These are phyloP conservation scores for Gaeumannomyces sp. DNA, from an alignment of 2,329 filamentous ascomycete species.

Conservation along the genomic window DNA sequence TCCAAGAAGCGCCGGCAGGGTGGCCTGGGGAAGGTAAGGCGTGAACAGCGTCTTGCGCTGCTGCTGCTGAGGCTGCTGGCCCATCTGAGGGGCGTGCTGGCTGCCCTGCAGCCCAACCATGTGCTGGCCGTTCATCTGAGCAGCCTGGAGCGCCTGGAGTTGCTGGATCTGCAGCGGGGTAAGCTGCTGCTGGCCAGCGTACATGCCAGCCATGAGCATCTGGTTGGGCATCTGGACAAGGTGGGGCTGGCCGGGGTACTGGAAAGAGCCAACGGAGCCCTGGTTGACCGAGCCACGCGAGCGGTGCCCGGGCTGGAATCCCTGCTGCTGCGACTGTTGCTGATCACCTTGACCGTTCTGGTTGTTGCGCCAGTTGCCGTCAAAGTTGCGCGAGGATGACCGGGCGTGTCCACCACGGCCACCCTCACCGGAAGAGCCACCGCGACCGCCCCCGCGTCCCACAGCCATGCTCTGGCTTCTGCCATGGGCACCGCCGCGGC, in stretches of 20 bases:
- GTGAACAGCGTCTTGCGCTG: conserved; percentile 98
- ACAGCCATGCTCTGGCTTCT: conserved; percentile 90
- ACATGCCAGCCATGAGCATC: conserved; percentile 81
- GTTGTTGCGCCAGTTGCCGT: conserved; percentile 95
- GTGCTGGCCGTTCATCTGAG: conserved; percentile 72
- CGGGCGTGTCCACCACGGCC: conserved; percentile 67
- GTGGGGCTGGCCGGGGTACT: conserved; percentile 82
- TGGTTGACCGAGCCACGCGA: conserved; percentile 75
- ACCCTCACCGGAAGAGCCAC: conserved; percentile 46
- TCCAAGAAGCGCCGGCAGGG: conserved; percentile 78
- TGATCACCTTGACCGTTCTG: conserved; percentile 47
- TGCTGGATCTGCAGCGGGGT: conserved; percentile 85
- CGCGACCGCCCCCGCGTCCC: conserved; percentile 61
- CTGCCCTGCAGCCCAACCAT: conserved; percentile 62
- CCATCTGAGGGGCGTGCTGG: conserved; percentile 65
- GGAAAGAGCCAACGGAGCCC: conserved; percentile 76
- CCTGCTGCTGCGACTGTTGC: conserved; percentile 48
- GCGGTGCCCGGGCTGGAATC: conserved; percentile 91
- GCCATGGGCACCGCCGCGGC: conserved; percentile 55
- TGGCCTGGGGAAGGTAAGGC: conserved; percentile 92
- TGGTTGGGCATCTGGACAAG: conserved; percentile 81
- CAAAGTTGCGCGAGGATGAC: conserved; percentile 86
- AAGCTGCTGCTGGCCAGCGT: conserved; percentile 68
- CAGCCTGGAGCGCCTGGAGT: conserved; percentile 85
- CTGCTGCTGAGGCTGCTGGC: conserved; percentile 68